Percentiles rank a stretch among this genome's conserved stretches.
phyloP scores from a whole-genome alignment of 1,284 basidiomycete species.

The Apiotrichum siamense region DNA sequence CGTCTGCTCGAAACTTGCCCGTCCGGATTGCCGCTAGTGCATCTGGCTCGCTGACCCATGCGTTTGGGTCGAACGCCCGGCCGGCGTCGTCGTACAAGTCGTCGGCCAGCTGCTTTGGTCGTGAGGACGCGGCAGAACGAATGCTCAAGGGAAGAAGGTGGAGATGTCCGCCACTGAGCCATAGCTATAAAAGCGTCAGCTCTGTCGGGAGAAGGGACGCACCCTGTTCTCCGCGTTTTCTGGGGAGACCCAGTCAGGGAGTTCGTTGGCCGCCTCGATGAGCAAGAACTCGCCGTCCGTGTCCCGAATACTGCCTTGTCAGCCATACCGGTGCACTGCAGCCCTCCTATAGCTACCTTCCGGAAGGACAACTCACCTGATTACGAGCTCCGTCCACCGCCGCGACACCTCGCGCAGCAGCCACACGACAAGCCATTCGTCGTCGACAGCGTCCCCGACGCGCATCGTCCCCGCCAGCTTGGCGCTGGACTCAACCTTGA shows the following conservation, averaged over 20 bases:
- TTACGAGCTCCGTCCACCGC: conserved; percentile 69
- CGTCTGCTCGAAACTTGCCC: conserved; percentile 51
- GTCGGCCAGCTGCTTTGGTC: conserved; percentile 53
- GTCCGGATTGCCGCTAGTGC: conserved; percentile 58
- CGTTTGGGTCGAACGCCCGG: conserved; percentile 52
- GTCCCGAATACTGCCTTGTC: conserved; percentile 60
- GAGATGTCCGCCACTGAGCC: conserved; percentile 74
- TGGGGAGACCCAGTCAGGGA: conserved; percentile 88
- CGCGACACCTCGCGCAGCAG: conserved; percentile 67
- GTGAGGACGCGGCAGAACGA: conserved; percentile 58
- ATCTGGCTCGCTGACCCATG: conserved; percentile 58
- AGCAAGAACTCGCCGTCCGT: conserved; percentile 93
- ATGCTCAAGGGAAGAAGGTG: conserved; percentile 78
- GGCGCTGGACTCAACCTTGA: conserved; percentile 56
- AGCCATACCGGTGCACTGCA: too few species aligned
- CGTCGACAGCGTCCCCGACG: conserved; percentile 87
- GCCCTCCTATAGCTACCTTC: too few species aligned
- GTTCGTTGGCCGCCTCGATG: conserved; percentile 87
- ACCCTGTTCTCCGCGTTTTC: conserved; percentile 86
- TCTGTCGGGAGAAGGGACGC: conserved; percentile 40
- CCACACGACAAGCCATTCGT: conserved; percentile 94
- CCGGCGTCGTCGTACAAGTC: conserved; percentile 51
- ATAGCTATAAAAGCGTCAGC: conserved; percentile 57
- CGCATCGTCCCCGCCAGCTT: conserved; percentile 68
- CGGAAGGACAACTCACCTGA: conserved; percentile 45